A percentile compares a stretch with the other conserved stretches of the same genome.
These are phyloP conservation scores for Phytophthora europaea DNA, from an alignment of 352 stramenopile species.

Conservation along the genomic window DNA sequence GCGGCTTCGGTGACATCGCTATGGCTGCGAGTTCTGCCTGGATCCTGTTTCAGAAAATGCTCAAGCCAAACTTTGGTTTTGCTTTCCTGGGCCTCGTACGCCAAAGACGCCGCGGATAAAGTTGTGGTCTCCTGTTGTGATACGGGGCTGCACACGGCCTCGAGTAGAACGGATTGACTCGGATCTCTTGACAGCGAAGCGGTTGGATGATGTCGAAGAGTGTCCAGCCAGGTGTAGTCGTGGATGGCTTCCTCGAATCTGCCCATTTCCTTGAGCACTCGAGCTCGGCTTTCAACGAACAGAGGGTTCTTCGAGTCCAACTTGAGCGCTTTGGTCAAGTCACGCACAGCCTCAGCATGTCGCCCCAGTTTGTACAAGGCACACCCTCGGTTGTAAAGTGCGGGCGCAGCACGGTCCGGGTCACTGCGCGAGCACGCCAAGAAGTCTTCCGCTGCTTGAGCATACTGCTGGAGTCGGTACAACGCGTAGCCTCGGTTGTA, in stretches of 20 bases:
- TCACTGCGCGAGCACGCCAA: conserved; percentile 56
- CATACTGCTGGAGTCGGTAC: conserved; percentile 59
- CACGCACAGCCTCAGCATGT: conserved; percentile 56
- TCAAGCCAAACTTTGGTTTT: conserved; percentile 50
- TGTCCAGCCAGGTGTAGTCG: conserved; percentile 75
- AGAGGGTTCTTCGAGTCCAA: conserved; percentile 72
- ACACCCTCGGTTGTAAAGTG: conserved; percentile 75
- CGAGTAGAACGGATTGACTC: conserved; percentile 20
- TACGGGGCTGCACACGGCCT: conserved; percentile 2
- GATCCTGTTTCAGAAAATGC: conserved; percentile 48
- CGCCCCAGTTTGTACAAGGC: conserved; percentile 59
- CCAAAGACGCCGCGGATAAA: conserved; percentile 36
- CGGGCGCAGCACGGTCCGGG: conserved; percentile 42
- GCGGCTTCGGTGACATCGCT: conserved; percentile 43
- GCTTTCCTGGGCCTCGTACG: conserved; percentile 47
- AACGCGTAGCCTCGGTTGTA: conserved; percentile 72
- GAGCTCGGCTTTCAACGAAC: conserved; percentile 72
- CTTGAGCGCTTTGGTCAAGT: conserved; percentile 74
- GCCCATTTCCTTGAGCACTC: conserved; percentile 68
- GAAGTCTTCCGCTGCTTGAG: conserved; percentile 64
- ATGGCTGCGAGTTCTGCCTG: conserved; percentile 30
- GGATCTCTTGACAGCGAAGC: conserved; percentile 41
- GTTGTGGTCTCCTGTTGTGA: conserved; percentile 13
- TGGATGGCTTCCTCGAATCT: conserved; percentile 76
- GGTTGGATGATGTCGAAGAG: conserved; percentile 42